These are phyloP conservation scores for Candida glaebosa DNA, from an alignment of 805 yeast species.

Conservation along the genomic window DNA sequence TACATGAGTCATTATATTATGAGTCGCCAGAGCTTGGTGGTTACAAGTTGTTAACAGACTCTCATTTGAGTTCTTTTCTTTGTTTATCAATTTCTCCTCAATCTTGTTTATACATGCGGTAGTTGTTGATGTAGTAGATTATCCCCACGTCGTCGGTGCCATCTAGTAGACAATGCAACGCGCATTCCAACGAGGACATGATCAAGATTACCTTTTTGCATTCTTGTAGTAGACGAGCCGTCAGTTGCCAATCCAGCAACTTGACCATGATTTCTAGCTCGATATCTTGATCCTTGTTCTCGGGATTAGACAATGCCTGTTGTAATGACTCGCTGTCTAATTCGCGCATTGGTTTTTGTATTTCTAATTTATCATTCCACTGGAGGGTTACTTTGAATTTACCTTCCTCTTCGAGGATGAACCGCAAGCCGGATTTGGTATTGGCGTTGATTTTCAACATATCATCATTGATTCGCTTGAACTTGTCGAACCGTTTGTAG, in stretches of 20 bases:
- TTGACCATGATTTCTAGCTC: conserved; percentile 44
- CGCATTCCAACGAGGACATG: conserved; percentile 54
- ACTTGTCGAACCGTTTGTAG: conserved; percentile 65
- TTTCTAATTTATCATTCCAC: conserved; percentile 56
- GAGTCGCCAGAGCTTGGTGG: too few species aligned
- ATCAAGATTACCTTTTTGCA: conserved; percentile 61
- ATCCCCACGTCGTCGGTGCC: conserved; percentile 63
- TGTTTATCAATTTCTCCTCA: too few species aligned
- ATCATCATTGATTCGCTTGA: conserved; percentile 44
- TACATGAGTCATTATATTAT: too few species aligned
- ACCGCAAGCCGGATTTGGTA: conserved; percentile 38
- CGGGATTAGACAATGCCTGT: conserved; percentile 11
- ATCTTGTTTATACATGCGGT: conserved; percentile 7
- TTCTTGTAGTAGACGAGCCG: conserved; percentile 55
- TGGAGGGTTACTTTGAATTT: conserved; percentile 49
- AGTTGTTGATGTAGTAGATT: conserved; percentile 54
- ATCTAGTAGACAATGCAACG: conserved; percentile 64
- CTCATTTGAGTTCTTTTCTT: too few species aligned
- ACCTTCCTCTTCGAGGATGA: conserved; percentile 54
- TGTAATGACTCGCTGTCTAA: conserved; percentile 22
- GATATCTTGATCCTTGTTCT: conserved; percentile 22
- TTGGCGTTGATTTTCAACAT: conserved; percentile 49
- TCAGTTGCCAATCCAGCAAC: conserved; percentile 66
- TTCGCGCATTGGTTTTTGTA: conserved; percentile 28
- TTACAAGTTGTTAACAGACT: not conserved